These are phyloP conservation scores for Gleditsia sinensis DNA, from an alignment of 306 rosid species.

Conservation along the genomic window DNA sequence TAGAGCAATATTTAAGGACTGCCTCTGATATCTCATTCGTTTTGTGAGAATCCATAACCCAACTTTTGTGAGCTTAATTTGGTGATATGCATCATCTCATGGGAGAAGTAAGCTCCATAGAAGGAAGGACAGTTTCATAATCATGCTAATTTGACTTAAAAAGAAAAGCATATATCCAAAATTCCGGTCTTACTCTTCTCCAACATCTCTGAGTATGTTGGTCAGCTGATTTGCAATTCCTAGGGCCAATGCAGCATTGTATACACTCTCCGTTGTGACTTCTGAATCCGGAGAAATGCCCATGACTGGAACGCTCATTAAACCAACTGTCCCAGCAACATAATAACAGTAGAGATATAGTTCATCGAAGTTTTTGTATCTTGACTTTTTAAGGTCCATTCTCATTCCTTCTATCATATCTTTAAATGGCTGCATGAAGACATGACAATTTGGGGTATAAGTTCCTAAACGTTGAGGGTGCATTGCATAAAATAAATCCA, in stretches of 20 bases:
- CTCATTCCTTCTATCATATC: constrained; percentile 66
- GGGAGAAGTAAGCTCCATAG: not conserved
- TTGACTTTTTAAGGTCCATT: constrained; percentile 51
- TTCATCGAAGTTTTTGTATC: constrained; percentile 55
- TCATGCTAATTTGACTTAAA: constrained; percentile 14
- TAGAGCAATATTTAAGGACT: not conserved
- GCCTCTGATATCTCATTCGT: too few species aligned
- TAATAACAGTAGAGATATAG: constrained; percentile 61
- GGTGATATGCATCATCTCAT: too few species aligned
- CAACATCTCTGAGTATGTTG: constrained; percentile 6
- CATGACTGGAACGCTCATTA: constrained; percentile 64
- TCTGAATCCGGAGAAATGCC: constrained; percentile 52
- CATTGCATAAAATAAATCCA: not conserved
- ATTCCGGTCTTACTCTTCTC: not conserved
- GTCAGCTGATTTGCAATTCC: not conserved
- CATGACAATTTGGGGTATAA: not conserved
- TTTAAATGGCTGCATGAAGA: constrained; percentile 50
- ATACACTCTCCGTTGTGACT: constrained; percentile 53
- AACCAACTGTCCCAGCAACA: constrained; percentile 62
- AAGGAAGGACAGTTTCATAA: constrained; percentile 2
- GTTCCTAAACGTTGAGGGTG: not conserved
- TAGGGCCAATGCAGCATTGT: constrained; percentile 37
- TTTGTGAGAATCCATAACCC: too few species aligned
- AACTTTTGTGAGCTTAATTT: too few species aligned
- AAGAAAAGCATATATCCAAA: too few species aligned